Conservation (phyloP, 2,329 filamentous ascomycete genomes). For the Cadophora sp. region DNA sequence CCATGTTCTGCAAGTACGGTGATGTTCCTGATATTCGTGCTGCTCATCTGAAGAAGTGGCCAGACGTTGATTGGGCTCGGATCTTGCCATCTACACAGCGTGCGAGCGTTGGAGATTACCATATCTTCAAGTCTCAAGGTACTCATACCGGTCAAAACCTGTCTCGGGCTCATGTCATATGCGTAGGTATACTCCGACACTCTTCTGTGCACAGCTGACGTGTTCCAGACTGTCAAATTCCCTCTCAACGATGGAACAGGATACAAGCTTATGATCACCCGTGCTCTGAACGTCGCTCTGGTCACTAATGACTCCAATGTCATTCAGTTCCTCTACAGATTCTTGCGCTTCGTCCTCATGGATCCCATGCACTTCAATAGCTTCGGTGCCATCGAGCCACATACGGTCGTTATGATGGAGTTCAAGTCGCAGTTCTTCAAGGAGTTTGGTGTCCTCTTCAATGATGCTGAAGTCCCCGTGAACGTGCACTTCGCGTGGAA, state of each 20-base stretch:
- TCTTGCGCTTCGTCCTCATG: slow-evolving; percentile 34
- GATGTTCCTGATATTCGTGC: slow-evolving; percentile 33
- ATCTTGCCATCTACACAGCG: slow-evolving; percentile 21
- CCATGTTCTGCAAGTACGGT: slow-evolving; percentile 36
- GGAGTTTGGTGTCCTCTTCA: slow-evolving; percentile 29
- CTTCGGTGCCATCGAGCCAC: slow-evolving; percentile 23
- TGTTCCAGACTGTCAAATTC: slow-evolving; percentile 33
- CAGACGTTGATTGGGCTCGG: slow-evolving; percentile 4
- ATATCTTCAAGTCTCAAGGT: slow-evolving; percentile 36
- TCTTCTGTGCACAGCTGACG: slow-evolving; percentile 3
- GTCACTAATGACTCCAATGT: slow-evolving; percentile 22
- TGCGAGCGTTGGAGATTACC: slow-evolving; percentile 38
- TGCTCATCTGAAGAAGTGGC: slow-evolving; percentile 31
- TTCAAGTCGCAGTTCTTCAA: slow-evolving; percentile 36
- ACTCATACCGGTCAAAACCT: slow-evolving; percentile 23
- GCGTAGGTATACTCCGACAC: slow-evolving; percentile 28
- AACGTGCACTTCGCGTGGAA: not conserved
- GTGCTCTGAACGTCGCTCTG: slow-evolving; percentile 35
- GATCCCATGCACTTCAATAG: slow-evolving; percentile 25
- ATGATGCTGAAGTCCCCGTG: not conserved
- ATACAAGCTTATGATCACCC: slow-evolving; percentile 28
- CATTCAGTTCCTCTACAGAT: slow-evolving; percentile 34
- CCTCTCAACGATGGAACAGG: slow-evolving; percentile 16
- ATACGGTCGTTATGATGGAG: slow-evolving; percentile 27
- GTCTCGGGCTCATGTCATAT: slow-evolving; percentile 35